Base-by-base conservation (phyloP, 129 eudicot species). In the Apium graveolens region DNA sequence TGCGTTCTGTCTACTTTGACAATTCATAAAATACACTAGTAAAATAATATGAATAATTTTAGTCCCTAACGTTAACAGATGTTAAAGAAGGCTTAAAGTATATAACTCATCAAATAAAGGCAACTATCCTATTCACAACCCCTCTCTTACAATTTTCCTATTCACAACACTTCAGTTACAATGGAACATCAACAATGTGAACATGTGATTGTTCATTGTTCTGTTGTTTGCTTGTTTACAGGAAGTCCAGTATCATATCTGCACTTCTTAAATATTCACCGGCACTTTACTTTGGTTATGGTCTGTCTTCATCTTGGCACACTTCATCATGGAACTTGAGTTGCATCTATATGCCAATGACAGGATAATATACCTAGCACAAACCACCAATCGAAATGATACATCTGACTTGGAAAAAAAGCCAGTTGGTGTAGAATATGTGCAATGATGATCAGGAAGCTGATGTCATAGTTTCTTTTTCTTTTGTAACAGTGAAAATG, bases 241-340 rank as follows among this genome's bases (percentile, higher is more conserved):
- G 38, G 49, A 79, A 76, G 55, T 39, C 12, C 21, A 66, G 41
- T 39, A 13, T 26, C 81, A 57, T 76, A 76, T 72, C 80, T 72
- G 86, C 86, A 77, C 74, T 48, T 62, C 43, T 83, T 43, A 77
- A 76, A 86, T 81, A 53, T 21, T 51, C 29, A 49, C 70, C 60
- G 43, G 66, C 70, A 53, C 75, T 42, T 27, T 77, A 72, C 29
- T 38, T 70, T 43, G 70, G 24, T 32, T 55, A 51, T 45, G 48
- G 60, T 73, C 62, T 1, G 16, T 82, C 70, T 43, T 51, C 44
- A 73, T 69, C 55, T 51, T 27, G 46, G 20, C 21, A 63, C 9
- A n/a, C 62, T 51, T 77, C 82, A 80, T 77, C 89, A n/a, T 63
- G 34, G 74, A 69, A 63, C 77, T 38, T 73, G 65, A 63, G 80